A percentile compares a stretch with the other conserved stretches of the same genome.
phyloP scores from a whole-genome alignment of 1,284 basidiomycete genomes.

The Blastosporella zonata region DNA sequence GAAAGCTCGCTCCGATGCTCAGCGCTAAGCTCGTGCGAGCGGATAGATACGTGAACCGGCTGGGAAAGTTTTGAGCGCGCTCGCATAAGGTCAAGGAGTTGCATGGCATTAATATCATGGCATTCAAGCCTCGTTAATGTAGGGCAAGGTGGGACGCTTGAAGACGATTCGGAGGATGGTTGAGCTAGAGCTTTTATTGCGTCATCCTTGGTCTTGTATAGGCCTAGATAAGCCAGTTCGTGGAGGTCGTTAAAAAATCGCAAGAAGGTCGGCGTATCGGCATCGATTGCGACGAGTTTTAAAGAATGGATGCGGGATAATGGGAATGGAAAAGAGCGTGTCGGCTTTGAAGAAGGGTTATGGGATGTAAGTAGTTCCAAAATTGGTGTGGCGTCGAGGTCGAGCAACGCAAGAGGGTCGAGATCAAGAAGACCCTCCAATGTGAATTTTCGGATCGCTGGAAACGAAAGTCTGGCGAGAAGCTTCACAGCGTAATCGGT shows the following conservation, averaged over 20 bases:
- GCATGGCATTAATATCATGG: constrained; percentile 20
- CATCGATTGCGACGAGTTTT: constrained; percentile 22
- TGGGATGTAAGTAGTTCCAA: constrained; percentile 26
- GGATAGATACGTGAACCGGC: constrained; percentile 4
- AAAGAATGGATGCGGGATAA: constrained; percentile 23
- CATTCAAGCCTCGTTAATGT: constrained; percentile 22
- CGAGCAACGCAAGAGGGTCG: constrained; percentile 24
- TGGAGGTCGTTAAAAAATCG: constrained; percentile 23
- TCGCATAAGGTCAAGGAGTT: constrained; percentile 16
- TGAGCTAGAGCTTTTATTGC: constrained; percentile 13
- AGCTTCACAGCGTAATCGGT: constrained; percentile 38
- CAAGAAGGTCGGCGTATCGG: constrained; percentile 17
- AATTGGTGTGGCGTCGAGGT: constrained; percentile 30
- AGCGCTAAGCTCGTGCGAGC: neutral
- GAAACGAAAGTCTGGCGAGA: constrained; percentile 41
- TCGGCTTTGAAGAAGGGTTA: constrained; percentile 7
- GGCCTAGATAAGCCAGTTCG: constrained; percentile 20
- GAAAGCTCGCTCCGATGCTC: constrained; percentile 7
- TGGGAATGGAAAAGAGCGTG: constrained; percentile 16
- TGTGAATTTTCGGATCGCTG: constrained; percentile 34
- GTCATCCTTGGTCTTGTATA: constrained; percentile 20
- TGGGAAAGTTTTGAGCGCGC: constrained; percentile 8
- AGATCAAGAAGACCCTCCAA: constrained; percentile 44
- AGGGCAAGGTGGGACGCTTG: constrained; percentile 18
- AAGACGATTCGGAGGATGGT: neutral